These are phyloP conservation scores for Ceratobasidium sp. DNA, from an alignment of 1,284 basidiomycete species.

Conservation along the genomic window DNA sequence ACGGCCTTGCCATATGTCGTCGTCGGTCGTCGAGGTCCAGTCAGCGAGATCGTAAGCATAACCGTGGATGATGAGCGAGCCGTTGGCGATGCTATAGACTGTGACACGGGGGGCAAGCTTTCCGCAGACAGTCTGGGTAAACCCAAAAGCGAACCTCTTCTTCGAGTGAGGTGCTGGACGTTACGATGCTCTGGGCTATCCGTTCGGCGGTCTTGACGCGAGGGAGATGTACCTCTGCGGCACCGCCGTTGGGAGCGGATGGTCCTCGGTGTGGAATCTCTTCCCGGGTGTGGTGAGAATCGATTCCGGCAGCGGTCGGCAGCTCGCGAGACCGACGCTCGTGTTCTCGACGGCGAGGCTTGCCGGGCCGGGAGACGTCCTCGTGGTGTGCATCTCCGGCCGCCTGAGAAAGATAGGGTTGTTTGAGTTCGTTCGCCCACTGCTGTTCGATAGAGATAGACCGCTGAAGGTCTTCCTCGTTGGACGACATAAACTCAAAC, in stretches of 20 bases:
- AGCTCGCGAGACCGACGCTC: conserved; percentile 1
- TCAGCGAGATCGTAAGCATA: conserved; percentile 91
- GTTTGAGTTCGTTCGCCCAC: conserved; percentile 9
- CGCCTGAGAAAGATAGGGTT: neutral
- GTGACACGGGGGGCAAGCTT: conserved; percentile 84
- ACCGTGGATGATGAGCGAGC: conserved; percentile 93
- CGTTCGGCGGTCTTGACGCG: conserved; percentile 18
- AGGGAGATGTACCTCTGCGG: conserved; percentile 2
- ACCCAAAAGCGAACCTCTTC: conserved; percentile 84
- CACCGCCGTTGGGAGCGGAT: neutral
- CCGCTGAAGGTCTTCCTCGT: neutral
- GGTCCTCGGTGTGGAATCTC: neutral
- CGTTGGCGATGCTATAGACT: conserved; percentile 80
- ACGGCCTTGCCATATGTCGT: conserved; percentile 75
- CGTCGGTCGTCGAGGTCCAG: conserved; percentile 76
- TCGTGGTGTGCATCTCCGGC: neutral
- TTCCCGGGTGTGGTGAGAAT: neutral
- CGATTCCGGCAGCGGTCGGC: neutral
- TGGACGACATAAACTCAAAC: neutral
- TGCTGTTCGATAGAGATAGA: neutral
- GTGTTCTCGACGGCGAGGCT: conserved; percentile 22
- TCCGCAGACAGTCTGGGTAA: conserved; percentile 94
- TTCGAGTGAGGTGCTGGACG: neutral
- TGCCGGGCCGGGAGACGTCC: neutral
- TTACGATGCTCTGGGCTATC: conserved; percentile 9